Conservation (phyloP, 2,329 filamentous ascomycete genomes). For the Westerdykella ornata region DNA sequence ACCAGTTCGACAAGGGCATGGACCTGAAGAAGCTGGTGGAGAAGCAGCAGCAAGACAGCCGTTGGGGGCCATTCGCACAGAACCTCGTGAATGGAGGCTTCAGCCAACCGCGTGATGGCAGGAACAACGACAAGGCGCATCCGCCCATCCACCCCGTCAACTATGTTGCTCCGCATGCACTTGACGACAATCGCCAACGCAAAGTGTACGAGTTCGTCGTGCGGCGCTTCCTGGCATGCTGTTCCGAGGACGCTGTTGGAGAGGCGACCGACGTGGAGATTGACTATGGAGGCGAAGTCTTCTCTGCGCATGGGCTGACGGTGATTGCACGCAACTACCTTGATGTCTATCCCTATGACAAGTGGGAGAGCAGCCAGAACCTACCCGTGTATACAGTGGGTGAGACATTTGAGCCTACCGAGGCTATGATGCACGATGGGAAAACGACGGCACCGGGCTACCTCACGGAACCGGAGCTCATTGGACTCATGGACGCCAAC, state of each 20-base stretch:
- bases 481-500: conserved; percentile 96
- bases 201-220: conserved; percentile 89
- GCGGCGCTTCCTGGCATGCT: conserved; percentile 88
- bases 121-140: conserved; percentile 92
- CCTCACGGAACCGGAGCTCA: conserved; percentile 89
- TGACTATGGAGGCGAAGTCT: conserved; percentile 73
- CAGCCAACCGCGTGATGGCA: conserved; percentile 70
- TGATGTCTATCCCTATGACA: conserved; percentile 93
- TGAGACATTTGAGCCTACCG: conserved; percentile 78
- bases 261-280: conserved; percentile 80
- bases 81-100: conserved; percentile 69
- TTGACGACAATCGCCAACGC: conserved; percentile 60
- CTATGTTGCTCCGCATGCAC: conserved; percentile 59
- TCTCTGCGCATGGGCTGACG: conserved; percentile 73
- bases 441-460: conserved; percentile 79
- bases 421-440: conserved; percentile 85
- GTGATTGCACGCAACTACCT: conserved; percentile 89
- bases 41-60: conserved; percentile 69
- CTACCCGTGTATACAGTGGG: conserved; percentile 73
- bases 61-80: conserved; percentile 78
- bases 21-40: conserved; percentile 71
- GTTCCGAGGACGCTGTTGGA: conserved; percentile 87
- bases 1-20: conserved; percentile 88
- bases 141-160: conserved; percentile 94
- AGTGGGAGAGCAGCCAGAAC: conserved; percentile 82